Evolutionary conservation across 345 rosid species (phyloP).

Genomic region (Toxicodendron radicans): DNA sequence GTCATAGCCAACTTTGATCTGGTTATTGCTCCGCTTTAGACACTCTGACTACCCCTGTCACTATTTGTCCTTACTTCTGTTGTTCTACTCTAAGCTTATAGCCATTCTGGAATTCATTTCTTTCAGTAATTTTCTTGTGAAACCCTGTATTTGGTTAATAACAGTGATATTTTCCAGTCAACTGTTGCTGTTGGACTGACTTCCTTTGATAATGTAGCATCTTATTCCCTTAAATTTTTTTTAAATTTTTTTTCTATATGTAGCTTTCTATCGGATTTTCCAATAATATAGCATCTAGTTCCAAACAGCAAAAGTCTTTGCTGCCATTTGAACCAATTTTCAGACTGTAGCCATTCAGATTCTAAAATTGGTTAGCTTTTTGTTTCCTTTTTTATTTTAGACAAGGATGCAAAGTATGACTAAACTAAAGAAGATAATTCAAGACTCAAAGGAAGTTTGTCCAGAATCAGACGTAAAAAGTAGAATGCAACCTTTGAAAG

Average conservation of each 20-base stretch:
- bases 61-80: not conserved
- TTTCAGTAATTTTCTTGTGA: too few relatives aligned
- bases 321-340: not conserved
- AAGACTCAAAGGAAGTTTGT: constrained; percentile 73
- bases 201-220: not conserved
- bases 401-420: constrained; percentile 76
- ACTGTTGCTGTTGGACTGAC: not conserved
- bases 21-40: constrained; percentile 1
- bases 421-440: constrained; percentile 83
- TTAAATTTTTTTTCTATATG: not conserved
- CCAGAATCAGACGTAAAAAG: constrained; percentile 67
- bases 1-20: not conserved
- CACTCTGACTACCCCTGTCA: not conserved
- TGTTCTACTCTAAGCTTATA: not conserved
- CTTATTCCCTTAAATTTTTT: not conserved
- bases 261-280: not conserved
- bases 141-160: too few relatives aligned
- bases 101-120: not conserved
- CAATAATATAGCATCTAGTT: not conserved
- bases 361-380: not conserved
- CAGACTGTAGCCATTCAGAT: not conserved
- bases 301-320: not conserved
- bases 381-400: constrained; percentile 35
- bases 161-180: not conserved
- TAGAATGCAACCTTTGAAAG: constrained; percentile 76